phyloP scores from a whole-genome alignment of 805 yeast genomes.

The Candida nanaspora region DNA sequence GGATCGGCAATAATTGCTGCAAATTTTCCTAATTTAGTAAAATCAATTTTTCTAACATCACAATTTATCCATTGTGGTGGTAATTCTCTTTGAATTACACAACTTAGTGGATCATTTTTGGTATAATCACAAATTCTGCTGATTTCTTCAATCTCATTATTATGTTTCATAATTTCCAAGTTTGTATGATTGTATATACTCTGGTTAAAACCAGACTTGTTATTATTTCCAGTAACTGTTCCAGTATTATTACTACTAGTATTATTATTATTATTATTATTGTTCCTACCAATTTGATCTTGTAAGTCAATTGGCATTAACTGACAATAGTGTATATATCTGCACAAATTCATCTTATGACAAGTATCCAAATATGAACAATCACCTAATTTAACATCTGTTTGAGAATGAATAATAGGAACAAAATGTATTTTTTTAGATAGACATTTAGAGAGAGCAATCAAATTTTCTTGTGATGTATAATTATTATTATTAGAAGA shows the following conservation, averaged over 20 bases:
- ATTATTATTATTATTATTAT: slow-evolving; percentile 5
- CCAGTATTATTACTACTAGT: neutral
- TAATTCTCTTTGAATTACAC: slow-evolving; percentile 13
- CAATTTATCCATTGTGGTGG: slow-evolving; percentile 84
- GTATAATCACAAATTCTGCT: slow-evolving; percentile 33
- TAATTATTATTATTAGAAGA: too few species aligned
- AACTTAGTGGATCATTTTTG: slow-evolving; percentile 37
- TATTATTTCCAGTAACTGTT: too few species aligned
- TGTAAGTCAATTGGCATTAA: slow-evolving; percentile 30
- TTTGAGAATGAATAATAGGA: slow-evolving; percentile 49
- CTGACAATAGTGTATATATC: slow-evolving; percentile 72
- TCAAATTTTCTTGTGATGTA: neutral
- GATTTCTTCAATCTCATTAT: slow-evolving; percentile 12
- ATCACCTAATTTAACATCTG: slow-evolving; percentile 74
- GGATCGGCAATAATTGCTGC: slow-evolving; percentile 88
- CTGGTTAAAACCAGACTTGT: too few species aligned
- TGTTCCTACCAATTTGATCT: slow-evolving; percentile 3
- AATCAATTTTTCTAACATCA: slow-evolving; percentile 70
- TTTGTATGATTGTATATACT: too few species aligned
- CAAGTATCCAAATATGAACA: slow-evolving; percentile 94
- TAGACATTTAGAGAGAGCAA: slow-evolving; percentile 22
- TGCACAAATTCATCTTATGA: slow-evolving; percentile 73
- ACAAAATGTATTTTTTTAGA: slow-evolving; percentile 41
- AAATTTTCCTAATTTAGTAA: slow-evolving; percentile 60
- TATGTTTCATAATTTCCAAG: slow-evolving; percentile 10